Base-by-base conservation (phyloP, 1,139 yeast genomes). In the Geotrichum cucujoidarum region DNA sequence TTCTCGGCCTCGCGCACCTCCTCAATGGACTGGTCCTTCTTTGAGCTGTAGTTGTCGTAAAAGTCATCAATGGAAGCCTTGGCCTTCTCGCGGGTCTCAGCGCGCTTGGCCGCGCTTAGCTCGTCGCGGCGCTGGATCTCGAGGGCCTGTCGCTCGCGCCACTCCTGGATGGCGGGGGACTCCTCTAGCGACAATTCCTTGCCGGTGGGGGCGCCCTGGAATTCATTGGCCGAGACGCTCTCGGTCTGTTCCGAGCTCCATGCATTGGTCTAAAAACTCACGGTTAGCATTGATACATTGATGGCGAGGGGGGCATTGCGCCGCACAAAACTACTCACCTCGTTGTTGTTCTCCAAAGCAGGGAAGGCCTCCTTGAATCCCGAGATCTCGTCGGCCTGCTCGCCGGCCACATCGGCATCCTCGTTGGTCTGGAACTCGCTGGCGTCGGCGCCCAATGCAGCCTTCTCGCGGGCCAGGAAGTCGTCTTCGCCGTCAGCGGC, bases 1-100 rank as follows among this genome's bases (percentile, higher is more conserved):
- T 63, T 62, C 56, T 82, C 87, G 59, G 87, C 88, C 56, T 81
- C 84, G 51, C 76, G 49, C 7, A 87, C 83, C 52, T 78, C 76
- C 54, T 78, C 81, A 53, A 83, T 72, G 48, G 80, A 78, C 56
- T 77, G 77, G 49, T 88, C 95, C 69, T 82, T 86, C 71, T 92
- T 92, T 62, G 76, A 73, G 69, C 88, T 89, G 74, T 94, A 94
- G 63, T 83, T 84, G 59, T 89, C 96, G 68, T 94, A 94, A 69
- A 92, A 92, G 57, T 87, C 96, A 65, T 92, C 97, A 61, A 90
- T 81, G 47, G 92, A 82, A 63, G 81, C 80, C 61, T 81, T 79
- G n/a, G 98, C 98, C 55, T 83, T 82, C 43, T 78, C 75, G 49
- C 83, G 75, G 52, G 88, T 76, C 53, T 83, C 90, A 40, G 74